Evolutionary conservation across 2,329 filamentous ascomycete genomes (phyloP).

Genomic region (Fusarium veterinarium): DNA sequence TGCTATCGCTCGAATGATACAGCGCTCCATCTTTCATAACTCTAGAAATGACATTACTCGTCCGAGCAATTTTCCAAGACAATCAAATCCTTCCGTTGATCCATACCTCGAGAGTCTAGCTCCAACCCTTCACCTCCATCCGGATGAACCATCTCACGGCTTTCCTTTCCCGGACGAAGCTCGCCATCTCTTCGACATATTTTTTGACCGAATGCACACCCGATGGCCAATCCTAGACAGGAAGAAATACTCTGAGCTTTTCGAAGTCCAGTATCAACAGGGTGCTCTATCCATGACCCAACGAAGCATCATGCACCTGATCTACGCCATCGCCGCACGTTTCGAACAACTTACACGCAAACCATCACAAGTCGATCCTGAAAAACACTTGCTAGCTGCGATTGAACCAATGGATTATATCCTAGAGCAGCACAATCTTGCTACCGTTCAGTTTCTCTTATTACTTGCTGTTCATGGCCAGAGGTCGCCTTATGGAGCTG

Average conservation of each 20-base stretch:
- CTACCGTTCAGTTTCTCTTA: neutral
- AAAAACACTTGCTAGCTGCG: neutral
- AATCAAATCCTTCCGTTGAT: neutral
- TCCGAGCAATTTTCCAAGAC: neutral
- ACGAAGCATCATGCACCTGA: neutral
- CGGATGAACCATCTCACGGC: neutral
- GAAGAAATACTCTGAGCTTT: neutral
- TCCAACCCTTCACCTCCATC: neutral
- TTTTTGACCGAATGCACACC: neutral
- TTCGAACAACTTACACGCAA: neutral
- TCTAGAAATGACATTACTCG: neutral
- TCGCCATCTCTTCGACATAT: neutral
- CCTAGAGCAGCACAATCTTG: neutral
- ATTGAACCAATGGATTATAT: neutral
- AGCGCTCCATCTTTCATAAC: neutral
- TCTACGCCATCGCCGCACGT: neutral
- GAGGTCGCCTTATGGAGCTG: neutral
- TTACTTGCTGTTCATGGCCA: neutral
- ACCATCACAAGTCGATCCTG: neutral
- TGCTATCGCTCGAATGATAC: neutral
- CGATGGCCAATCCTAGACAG: neutral
- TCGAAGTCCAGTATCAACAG: neutral
- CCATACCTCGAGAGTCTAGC: neutral
- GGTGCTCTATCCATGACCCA: neutral
- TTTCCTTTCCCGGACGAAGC: neutral